Evolutionary conservation across 192 early-diverging fungal species (phyloP).

Genomic region (Geranomyces michiganensis): DNA sequence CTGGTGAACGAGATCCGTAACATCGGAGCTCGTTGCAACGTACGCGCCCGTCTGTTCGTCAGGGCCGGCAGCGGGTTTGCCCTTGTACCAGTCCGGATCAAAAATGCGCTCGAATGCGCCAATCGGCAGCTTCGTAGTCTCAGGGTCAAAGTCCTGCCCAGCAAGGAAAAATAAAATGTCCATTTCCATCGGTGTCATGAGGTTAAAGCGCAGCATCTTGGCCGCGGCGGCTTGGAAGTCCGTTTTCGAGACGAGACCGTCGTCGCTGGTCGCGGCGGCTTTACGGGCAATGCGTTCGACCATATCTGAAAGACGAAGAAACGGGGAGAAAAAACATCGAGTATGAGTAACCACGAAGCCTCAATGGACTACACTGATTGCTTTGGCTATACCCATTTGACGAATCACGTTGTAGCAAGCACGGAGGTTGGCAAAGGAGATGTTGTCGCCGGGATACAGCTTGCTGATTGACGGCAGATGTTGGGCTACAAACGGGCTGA

Average conservation of each 20-base stretch:
- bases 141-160: slow-evolving; percentile 9
- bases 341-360: too few relatives aligned
- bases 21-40: slow-evolving; percentile 29
- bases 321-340: too few relatives aligned
- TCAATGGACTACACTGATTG: too few relatives aligned
- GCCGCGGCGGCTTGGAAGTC: slow-evolving; percentile 66
- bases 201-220: slow-evolving; percentile 56
- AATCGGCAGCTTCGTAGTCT: slow-evolving; percentile 18
- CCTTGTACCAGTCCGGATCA: slow-evolving; percentile 14
- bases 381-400: slow-evolving; percentile 56
- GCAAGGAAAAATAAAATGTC: slow-evolving; percentile 74
- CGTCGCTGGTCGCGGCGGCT: slow-evolving; percentile 51
- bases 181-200: slow-evolving; percentile 74
- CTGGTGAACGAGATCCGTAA: slow-evolving; percentile 19
- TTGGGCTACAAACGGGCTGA: slow-evolving; percentile 65
- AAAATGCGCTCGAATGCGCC: slow-evolving; percentile 23
- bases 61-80: slow-evolving; percentile 13
- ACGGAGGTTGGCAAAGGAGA: slow-evolving; percentile 64
- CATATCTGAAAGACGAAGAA: slow-evolving; percentile 47
- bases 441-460: slow-evolving; percentile 60
- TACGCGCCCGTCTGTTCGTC: slow-evolving; percentile 13
- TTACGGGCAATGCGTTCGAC: slow-evolving; percentile 63
- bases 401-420: slow-evolving; percentile 39
- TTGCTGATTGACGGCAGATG: slow-evolving; percentile 64
- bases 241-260: slow-evolving; percentile 60